A percentile compares a stretch with the other conserved stretches of the same genome.
Evolutionary conservation across 495 filamentous ascomycete genomes (phyloP).

Genomic region (Podospora pseudoanserina): DNA sequence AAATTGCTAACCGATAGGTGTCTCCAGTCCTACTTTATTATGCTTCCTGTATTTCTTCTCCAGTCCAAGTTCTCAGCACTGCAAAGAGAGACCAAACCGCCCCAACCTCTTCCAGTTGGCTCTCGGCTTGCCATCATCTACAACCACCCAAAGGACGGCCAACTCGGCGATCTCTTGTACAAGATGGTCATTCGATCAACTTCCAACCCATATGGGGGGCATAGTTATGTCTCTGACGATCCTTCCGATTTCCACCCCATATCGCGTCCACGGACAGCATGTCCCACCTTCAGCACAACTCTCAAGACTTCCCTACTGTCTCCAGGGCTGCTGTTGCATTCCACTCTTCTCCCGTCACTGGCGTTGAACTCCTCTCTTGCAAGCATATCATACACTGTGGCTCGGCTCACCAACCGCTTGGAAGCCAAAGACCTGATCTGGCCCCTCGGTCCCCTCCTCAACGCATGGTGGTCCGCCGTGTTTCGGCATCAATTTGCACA

Average conservation of each 20-base stretch:
- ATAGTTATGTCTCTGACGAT: neutral
- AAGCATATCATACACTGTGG: constrained; percentile 45
- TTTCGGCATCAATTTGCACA: constrained; percentile 41
- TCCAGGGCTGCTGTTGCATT: constrained; percentile 46
- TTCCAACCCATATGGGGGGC: constrained; percentile 21
- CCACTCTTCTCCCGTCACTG: constrained; percentile 50
- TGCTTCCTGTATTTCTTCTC: neutral
- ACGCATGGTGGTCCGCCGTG: constrained; percentile 58
- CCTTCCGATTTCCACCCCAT: neutral
- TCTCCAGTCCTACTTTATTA: neutral
- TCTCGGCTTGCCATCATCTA: neutral
- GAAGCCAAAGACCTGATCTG: constrained; percentile 58
- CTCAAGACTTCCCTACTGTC: constrained; percentile 38
- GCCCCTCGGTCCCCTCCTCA: constrained; percentile 51
- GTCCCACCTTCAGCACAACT: neutral
- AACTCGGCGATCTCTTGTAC: neutral
- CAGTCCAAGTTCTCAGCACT: neutral
- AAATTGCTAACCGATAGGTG: neutral
- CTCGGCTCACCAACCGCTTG: constrained; percentile 45
- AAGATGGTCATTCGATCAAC: neutral
- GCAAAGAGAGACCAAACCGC: neutral
- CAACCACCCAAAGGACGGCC: no score
- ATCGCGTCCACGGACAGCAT: neutral
- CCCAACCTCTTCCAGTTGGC: neutral
- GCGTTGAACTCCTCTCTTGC: constrained; percentile 45